Conservation (phyloP, 164 flowering plant species). For the Annona cherimola region DNA sequence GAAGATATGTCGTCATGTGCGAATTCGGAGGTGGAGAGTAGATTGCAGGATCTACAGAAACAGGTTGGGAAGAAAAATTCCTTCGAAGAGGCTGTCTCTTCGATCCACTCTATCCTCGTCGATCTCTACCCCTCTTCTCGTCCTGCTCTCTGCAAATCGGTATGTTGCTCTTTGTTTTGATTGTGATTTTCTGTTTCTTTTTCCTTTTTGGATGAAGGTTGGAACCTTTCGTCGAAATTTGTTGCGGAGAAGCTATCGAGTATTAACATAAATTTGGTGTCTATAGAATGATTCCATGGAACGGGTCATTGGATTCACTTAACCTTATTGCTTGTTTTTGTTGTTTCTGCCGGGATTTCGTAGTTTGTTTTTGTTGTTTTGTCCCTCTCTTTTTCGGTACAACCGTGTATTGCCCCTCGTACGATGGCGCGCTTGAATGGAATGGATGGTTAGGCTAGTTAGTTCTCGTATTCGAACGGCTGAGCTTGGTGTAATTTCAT, state of each 20-base stretch:
- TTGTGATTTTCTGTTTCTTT: not conserved
- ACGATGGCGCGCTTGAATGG: not conserved
- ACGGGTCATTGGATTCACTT: too few species aligned
- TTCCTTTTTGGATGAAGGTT: not conserved
- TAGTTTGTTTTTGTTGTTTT: too few species aligned
- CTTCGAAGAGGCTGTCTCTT: constrained; percentile 68
- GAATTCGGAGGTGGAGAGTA: constrained; percentile 22
- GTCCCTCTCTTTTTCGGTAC: too few species aligned
- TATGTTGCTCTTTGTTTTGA: constrained; percentile 8
- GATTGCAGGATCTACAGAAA: constrained; percentile 64
- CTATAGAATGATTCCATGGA: too few species aligned
- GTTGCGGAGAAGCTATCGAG: not conserved
- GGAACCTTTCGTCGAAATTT: not conserved
- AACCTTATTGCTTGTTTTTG: too few species aligned
- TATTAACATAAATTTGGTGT: not conserved
- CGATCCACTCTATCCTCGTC: constrained; percentile 46
- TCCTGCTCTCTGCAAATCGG: constrained; percentile 63
- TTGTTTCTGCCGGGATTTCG: too few species aligned
- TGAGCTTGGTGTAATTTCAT: not conserved
- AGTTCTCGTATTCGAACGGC: not conserved
- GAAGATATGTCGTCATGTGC: constrained; percentile 32
- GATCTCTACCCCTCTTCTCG: constrained; percentile 59
- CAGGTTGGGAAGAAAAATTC: constrained; percentile 65
- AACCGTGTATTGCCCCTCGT: too few species aligned
- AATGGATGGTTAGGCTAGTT: not conserved